Conservation (phyloP, 2,329 filamentous ascomycete genomes). For the Grosmannia penicillata region DNA sequence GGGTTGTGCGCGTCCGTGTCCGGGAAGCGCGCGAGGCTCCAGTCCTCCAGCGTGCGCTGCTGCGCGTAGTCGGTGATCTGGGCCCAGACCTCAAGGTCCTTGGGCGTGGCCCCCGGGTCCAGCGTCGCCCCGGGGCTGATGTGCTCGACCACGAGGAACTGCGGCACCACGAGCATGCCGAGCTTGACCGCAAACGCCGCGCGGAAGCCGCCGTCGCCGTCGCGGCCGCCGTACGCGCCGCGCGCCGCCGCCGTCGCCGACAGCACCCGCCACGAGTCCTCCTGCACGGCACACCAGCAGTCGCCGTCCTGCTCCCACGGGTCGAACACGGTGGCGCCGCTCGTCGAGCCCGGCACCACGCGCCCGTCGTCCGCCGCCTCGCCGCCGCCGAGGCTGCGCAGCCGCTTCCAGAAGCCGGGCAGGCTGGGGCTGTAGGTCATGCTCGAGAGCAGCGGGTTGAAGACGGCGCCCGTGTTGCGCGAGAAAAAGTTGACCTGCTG, state of each 20-base stretch:
- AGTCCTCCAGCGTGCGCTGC: constrained; percentile 23
- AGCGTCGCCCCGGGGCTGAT: constrained; percentile 47
- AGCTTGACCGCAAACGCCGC: constrained; percentile 50
- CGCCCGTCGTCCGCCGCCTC: constrained; percentile 9
- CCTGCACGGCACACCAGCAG: constrained; percentile 65
- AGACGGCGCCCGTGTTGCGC: constrained; percentile 45
- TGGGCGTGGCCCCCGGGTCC: constrained; percentile 47
- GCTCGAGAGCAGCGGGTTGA: constrained; percentile 48
- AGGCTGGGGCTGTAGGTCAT: constrained; percentile 26
- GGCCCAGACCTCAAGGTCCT: constrained; percentile 56
- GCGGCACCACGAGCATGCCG: constrained; percentile 43
- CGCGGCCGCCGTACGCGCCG: constrained; percentile 15
- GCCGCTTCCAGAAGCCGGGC: constrained; percentile 9
- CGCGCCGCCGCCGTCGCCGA: not conserved
- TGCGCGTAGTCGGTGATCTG: constrained; percentile 32
- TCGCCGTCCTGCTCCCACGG: constrained; percentile 69
- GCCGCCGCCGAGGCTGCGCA: not conserved
- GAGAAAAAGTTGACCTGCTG: constrained; percentile 62
- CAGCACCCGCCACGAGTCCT: no score
- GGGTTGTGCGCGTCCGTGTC: constrained; percentile 12
- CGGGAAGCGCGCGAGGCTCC: constrained; percentile 27
- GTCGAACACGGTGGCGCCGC: constrained; percentile 36
- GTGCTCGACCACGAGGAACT: constrained; percentile 60
- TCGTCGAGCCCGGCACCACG: constrained; percentile 3
- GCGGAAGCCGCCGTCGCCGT: constrained; percentile 33